These are phyloP conservation scores for Mycena indigotica DNA, from an alignment of 768 basidiomycete species.

Conservation along the genomic window DNA sequence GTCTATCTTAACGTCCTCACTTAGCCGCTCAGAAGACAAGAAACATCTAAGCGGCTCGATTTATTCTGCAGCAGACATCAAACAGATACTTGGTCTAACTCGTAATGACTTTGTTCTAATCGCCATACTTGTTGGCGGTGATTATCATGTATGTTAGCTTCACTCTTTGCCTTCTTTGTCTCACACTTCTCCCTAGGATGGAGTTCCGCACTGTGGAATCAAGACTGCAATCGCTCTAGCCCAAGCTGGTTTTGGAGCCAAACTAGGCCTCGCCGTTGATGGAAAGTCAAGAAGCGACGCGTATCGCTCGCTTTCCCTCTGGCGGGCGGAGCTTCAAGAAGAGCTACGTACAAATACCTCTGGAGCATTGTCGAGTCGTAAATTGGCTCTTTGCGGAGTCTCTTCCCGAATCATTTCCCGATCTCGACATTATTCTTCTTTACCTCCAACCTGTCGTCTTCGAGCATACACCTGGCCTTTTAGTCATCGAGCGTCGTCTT, in stretches of 20 bases:
- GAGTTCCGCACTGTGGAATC: slow-evolving; percentile 8
- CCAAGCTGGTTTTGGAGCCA: slow-evolving; percentile 11
- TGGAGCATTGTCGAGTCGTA: slow-evolving; percentile 27
- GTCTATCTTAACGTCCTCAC: background rate
- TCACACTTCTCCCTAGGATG: slow-evolving; percentile 6
- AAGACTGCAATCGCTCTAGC: background rate
- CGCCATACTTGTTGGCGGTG: slow-evolving; percentile 48
- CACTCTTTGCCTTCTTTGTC: background rate
- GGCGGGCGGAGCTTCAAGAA: background rate
- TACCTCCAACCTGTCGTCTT: slow-evolving; percentile 40
- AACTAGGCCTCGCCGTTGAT: slow-evolving; percentile 6
- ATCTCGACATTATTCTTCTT: slow-evolving; percentile 35
- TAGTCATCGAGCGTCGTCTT: background rate
- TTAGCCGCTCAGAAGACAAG: slow-evolving; percentile 45
- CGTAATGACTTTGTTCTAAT: slow-evolving; percentile 39
- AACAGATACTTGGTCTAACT: slow-evolving; percentile 26
- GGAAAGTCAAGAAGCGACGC: background rate
- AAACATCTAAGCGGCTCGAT: slow-evolving; percentile 48
- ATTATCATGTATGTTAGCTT: slow-evolving; percentile 26
- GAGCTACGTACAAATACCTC: slow-evolving; percentile 11
- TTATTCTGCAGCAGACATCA: slow-evolving; percentile 28
- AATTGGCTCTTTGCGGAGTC: slow-evolving; percentile 28
- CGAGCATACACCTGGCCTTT: background rate
- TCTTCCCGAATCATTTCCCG: slow-evolving; percentile 35
- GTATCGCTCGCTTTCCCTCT: background rate